Percentiles rank a stretch among this genome's conserved stretches.
phyloP scores from a whole-genome alignment of 2,329 filamentous ascomycete genomes.

The Scedosporium aurantiacum region DNA sequence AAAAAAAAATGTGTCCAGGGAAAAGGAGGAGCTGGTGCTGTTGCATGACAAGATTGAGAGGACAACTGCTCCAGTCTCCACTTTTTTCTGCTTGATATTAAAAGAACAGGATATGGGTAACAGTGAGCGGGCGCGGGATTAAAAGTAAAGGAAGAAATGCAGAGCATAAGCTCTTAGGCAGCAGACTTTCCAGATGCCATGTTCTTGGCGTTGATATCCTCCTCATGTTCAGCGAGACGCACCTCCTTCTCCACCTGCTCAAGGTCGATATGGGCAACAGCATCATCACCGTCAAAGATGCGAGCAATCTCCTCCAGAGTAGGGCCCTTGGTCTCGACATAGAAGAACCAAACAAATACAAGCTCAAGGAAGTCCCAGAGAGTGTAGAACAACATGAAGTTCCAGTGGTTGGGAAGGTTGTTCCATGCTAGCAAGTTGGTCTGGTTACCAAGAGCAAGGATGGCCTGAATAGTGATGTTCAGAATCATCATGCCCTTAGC shows the following conservation, averaged over 20 bases:
- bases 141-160: too few species aligned
- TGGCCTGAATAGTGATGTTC: conserved; percentile 52
- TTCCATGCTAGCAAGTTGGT: conserved; percentile 55
- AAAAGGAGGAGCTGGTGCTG: too few species aligned
- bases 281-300: conserved; percentile 58
- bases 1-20: too few species aligned
- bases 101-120: too few species aligned
- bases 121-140: too few species aligned
- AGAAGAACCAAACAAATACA: conserved; percentile 54
- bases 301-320: conserved; percentile 60
- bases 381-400: conserved; percentile 57
- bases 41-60: too few species aligned
- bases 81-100: too few species aligned
- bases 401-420: conserved; percentile 47
- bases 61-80: too few species aligned
- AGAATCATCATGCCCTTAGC: conserved; percentile 53
- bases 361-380: conserved; percentile 51
- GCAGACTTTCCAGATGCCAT: conserved; percentile 13
- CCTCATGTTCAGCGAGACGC: conserved; percentile 21
- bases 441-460: conserved; percentile 49
- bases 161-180: conserved; percentile 7
- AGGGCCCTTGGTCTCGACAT: conserved; percentile 59
- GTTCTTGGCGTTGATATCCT: conserved; percentile 18
- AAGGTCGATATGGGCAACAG: conserved; percentile 43
- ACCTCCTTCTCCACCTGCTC: conserved; percentile 46